Evolutionary conservation across 2,329 filamentous ascomycete genomes (phyloP), one percentile per base, ranked within the genome.

Genomic region (Fusarium setosum): DNA sequence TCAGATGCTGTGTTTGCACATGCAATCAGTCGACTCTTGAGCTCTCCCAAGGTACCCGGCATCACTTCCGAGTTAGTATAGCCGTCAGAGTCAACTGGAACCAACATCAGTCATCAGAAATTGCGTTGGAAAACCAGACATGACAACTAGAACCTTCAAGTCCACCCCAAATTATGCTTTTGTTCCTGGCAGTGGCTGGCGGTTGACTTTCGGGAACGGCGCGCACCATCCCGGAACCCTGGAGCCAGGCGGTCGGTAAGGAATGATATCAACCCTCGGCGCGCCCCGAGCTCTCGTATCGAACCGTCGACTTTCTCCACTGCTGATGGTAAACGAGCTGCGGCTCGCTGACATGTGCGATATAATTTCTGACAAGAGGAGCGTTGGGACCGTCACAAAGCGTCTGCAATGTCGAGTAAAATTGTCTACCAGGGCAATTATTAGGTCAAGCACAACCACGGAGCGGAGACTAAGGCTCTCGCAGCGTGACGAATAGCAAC

Each of bases 381-480:
- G 6, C 6, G 13, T 6, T 4, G 6, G 11, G 17, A 37, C 26
- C n/a, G 8, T 5, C 20, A 37, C 34, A 12, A 40, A 20, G 31
- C 35, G 56, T 65, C 65, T 74, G 68, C 72, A 75, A 76, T 72
- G 68, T 71, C 61, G 67, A 74, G 68, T 73, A 73, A 71, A 71
- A 73, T 73, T 74, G 72, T 73, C 71, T 74, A 74, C 70, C 66
- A 69, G 72, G 67, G 69, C 74, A 74, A 75, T 73, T 74, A 76
- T 67, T 70, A 71, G 56, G 63, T 52, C 50, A 59, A 64, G 53
- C 68, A 70, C 61, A 68, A 40, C 53, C 61, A 57, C 61, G 55
- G 65, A 52, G 49, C 57, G 55, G 59, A 73, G 53, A 49, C 66
- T 56, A 47, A 58, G 60, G 65, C 65, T 65, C 58, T 42, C 59